These are phyloP conservation scores for Bromus sterilis DNA, from an alignment of 176 grass and related monocot genomes.

Conservation along the genomic window DNA sequence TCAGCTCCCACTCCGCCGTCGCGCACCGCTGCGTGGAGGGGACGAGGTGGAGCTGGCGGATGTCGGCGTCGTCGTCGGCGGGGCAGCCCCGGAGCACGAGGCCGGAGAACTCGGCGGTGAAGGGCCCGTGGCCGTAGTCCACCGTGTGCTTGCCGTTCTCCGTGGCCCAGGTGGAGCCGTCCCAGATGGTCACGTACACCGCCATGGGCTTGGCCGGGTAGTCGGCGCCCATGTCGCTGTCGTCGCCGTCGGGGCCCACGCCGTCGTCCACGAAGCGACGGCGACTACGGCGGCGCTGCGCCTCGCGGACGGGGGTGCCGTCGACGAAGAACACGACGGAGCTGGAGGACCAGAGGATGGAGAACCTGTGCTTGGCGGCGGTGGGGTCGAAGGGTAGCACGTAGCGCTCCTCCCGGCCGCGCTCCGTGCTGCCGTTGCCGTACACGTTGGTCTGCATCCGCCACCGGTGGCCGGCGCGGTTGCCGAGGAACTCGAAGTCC, in stretches of 20 bases:
- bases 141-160: conserved; percentile 63
- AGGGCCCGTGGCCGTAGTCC: conserved; percentile 55
- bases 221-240: conserved; percentile 35
- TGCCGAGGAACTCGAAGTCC: conserved; percentile 81
- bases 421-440: conserved; percentile 69
- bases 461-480: conserved; percentile 59
- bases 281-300: conserved; percentile 1
- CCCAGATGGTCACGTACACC: conserved; percentile 78
- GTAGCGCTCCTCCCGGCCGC: conserved; percentile 71
- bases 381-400: conserved; percentile 76
- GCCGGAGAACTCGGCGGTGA: conserved; percentile 50
- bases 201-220: conserved; percentile 83
- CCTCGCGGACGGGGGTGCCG: conserved; percentile 52
- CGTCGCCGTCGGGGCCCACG: conserved; percentile 13
- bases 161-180: conserved; percentile 78
- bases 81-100: conserved; percentile 46
- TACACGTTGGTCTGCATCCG: conserved; percentile 84
- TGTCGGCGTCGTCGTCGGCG: not conserved
- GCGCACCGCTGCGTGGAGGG: not conserved
- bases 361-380: conserved; percentile 41
- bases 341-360: conserved; percentile 59
- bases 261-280: not conserved
- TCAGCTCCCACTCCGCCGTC: conserved; percentile 35
- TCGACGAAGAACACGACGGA: conserved; percentile 70
- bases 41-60: not conserved